Conservation (phyloP, 73 alveolate species). For the Stentor coeruleus region DNA sequence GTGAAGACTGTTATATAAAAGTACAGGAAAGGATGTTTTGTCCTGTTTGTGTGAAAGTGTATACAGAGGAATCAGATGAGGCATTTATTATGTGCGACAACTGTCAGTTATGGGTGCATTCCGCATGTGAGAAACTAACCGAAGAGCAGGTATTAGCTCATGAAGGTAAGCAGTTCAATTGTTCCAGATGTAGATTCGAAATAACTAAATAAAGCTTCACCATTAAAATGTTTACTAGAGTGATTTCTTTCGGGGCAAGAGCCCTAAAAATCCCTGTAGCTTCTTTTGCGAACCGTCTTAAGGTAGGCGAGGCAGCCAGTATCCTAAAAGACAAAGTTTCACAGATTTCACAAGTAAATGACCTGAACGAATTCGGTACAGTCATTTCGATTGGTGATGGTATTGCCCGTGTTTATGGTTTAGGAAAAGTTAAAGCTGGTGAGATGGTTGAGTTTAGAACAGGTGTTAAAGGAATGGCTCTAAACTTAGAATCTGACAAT, state of each 20-base stretch:
- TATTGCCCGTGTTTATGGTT: conserved; percentile 94
- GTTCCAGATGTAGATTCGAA: conserved; percentile 5
- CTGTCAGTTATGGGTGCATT: conserved; percentile 14
- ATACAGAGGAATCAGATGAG: not conserved
- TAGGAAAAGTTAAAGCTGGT: conserved; percentile 91
- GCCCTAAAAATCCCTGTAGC: too few relatives aligned
- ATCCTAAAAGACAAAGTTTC: conserved; percentile 52
- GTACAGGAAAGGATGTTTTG: not conserved
- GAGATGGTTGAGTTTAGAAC: conserved; percentile 95
- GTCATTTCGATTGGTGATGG: conserved; percentile 95
- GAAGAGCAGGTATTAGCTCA: not conserved
- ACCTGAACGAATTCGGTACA: conserved; percentile 83
- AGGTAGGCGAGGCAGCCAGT: conserved; percentile 62
- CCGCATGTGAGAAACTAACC: conserved; percentile 3
- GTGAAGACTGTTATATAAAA: not conserved
- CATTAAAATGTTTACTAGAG: too few relatives aligned
- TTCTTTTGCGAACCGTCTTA: not conserved
- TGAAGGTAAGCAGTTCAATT: not conserved
- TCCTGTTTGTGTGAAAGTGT: conserved; percentile 21
- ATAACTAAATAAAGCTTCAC: not conserved
- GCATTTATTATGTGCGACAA: conserved; percentile 13
- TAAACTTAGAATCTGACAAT: conserved; percentile 91
- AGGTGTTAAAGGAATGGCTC: conserved; percentile 96
- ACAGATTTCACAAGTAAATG: conserved; percentile 39
- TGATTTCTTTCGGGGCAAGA: too few relatives aligned